phyloP scores from a whole-genome alignment of 2,329 filamentous ascomycete species.

The Epichloe sibirici region DNA sequence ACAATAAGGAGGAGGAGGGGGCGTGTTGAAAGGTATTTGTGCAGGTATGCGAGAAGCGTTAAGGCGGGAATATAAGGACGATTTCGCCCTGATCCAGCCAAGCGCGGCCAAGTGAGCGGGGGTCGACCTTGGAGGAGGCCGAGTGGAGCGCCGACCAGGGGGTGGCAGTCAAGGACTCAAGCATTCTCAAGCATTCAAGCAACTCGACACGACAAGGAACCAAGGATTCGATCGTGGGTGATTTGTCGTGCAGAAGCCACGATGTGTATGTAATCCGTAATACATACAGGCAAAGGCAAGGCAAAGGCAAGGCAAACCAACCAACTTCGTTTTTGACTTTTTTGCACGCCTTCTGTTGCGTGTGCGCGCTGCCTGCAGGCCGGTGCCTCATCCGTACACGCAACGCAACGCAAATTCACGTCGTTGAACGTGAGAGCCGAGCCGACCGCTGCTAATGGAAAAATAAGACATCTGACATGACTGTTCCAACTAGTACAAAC shows the following conservation, averaged over 20 bases:
- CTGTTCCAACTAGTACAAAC: neutral
- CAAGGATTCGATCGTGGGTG: too few relatives aligned
- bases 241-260: neutral
- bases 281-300: neutral
- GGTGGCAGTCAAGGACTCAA: conserved; percentile 1
- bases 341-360: neutral
- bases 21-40: conserved; percentile 6
- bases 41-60: conserved; percentile 1
- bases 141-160: conserved; percentile 12
- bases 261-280: neutral
- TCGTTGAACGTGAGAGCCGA: neutral
- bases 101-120: conserved; percentile 9
- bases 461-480: conserved; percentile 1
- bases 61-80: conserved; percentile 5
- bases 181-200: neutral
- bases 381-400: too few relatives aligned
- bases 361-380: too few relatives aligned
- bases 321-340: neutral
- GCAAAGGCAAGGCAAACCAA: neutral
- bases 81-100: conserved; percentile 8
- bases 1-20: neutral
- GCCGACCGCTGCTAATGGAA: too few relatives aligned
- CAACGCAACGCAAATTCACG: too few relatives aligned
- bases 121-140: conserved; percentile 9
- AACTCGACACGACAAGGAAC: neutral